These are phyloP conservation scores for Fomitopsis palustris DNA, from an alignment of 1,284 basidiomycete genomes.

Conservation along the genomic window DNA sequence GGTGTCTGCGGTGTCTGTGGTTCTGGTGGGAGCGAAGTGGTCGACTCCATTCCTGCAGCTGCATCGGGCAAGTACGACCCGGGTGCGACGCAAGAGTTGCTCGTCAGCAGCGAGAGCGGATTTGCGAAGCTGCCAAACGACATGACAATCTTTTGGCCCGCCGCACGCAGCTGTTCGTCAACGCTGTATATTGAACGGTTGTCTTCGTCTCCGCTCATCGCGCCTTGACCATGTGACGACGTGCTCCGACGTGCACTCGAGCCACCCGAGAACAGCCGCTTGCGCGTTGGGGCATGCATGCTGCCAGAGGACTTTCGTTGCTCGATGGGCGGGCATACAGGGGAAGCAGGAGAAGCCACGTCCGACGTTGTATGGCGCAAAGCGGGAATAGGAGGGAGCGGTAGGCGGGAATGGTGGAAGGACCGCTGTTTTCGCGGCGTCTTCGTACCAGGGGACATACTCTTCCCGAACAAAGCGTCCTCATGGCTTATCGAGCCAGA, in stretches of 20 bases:
- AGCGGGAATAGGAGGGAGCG: conserved; percentile 30
- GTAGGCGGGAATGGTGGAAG: conserved; percentile 34
- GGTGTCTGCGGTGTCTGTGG: background rate
- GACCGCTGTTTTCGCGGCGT: conserved; percentile 33
- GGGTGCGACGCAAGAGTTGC: conserved; percentile 26
- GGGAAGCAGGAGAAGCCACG: background rate
- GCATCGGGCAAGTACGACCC: conserved; percentile 50
- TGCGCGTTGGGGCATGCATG: conserved; percentile 32
- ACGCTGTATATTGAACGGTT: conserved; percentile 50
- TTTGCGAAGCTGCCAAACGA: conserved; percentile 22
- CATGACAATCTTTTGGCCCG: conserved; percentile 21
- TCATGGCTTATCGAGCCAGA: conserved; percentile 16
- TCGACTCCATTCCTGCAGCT: background rate
- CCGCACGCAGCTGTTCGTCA: conserved; percentile 12
- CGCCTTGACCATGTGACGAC: conserved; percentile 36
- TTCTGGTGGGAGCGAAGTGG: background rate
- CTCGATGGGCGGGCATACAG: conserved; percentile 9
- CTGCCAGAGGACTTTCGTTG: background rate
- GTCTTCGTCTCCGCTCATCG: conserved; percentile 44
- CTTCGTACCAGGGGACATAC: conserved; percentile 13
- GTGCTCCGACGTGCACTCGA: conserved; percentile 49
- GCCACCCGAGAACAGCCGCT: conserved; percentile 55
- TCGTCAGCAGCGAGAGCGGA: conserved; percentile 24
- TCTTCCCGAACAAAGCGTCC: conserved; percentile 9
- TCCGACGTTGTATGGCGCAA: conserved; percentile 24